A percentile compares a stretch with the other conserved stretches of the same genome.
phyloP scores from a whole-genome alignment of 768 basidiomycete species.

The Crassisporium funariophilum region DNA sequence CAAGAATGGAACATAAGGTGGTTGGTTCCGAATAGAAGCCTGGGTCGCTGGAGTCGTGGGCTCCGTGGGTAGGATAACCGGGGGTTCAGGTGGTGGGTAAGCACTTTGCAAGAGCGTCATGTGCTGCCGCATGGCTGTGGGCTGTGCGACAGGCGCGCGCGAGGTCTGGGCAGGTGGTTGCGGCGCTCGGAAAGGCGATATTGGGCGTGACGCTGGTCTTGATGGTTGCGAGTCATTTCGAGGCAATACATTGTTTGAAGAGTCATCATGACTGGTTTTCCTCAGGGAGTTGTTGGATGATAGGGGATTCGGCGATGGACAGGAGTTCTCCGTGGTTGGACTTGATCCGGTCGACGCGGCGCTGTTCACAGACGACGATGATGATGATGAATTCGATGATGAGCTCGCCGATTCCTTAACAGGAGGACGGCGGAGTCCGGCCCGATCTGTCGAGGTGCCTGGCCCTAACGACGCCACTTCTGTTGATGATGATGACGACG shows the following conservation, averaged over 20 bases:
- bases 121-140: slow-evolving; percentile 24
- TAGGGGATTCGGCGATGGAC: too few species aligned
- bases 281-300: too few species aligned
- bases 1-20: slow-evolving; percentile 53
- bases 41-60: slow-evolving; percentile 14
- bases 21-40: slow-evolving; percentile 8
- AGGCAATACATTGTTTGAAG: neutral
- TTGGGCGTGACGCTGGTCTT: slow-evolving; percentile 13
- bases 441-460: slow-evolving; percentile 1
- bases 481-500: slow-evolving; percentile 6
- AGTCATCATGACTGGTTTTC: neutral
- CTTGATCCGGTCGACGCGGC: too few species aligned
- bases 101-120: slow-evolving; percentile 11
- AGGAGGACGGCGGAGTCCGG: slow-evolving; percentile 5
- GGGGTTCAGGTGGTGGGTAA: slow-evolving; percentile 54
- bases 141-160: slow-evolving; percentile 7
- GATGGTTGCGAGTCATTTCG: slow-evolving; percentile 4
- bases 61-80: slow-evolving; percentile 52
- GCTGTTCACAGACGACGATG: too few species aligned
- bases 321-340: too few species aligned
- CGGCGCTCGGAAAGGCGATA: slow-evolving; percentile 26
- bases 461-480: slow-evolving; percentile 5
- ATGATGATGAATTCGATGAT: too few species aligned
- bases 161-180: slow-evolving; percentile 17
- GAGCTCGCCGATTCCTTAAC: too few species aligned